Percentiles rank a stretch among this genome's conserved stretches.
These are phyloP conservation scores for Bipolaris victoriae DNA, from an alignment of 2,329 filamentous ascomycete genomes.

Conservation along the genomic window DNA sequence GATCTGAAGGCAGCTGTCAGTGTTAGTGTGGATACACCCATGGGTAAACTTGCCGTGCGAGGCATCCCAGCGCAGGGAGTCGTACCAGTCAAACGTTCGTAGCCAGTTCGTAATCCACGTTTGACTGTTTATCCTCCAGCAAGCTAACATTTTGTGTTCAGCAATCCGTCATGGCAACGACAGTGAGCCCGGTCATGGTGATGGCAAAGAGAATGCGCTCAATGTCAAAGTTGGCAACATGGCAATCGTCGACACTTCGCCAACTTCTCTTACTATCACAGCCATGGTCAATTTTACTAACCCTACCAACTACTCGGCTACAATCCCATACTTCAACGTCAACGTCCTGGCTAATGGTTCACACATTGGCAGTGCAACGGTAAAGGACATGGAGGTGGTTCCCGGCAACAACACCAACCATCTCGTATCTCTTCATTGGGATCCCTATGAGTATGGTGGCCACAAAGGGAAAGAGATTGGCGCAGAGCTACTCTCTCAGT, in stretches of 20 bases:
- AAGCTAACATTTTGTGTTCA: constrained; percentile 44
- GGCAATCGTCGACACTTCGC: constrained; percentile 73
- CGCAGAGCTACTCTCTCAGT: constrained; percentile 78
- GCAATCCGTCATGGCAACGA: constrained; percentile 54
- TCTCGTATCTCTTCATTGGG: constrained; percentile 73
- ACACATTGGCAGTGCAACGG: constrained; percentile 75
- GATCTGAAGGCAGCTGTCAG: constrained; percentile 81
- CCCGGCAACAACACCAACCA: constrained; percentile 76
- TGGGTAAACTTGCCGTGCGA: constrained; percentile 81
- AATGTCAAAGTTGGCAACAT: constrained; percentile 73
- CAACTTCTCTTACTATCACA: constrained; percentile 71
- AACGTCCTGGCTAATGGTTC: constrained; percentile 76
- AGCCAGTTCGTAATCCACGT: constrained; percentile 56
- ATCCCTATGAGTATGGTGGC: constrained; percentile 69
- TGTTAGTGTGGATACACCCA: constrained; percentile 77
- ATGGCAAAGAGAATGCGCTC: constrained; percentile 58
- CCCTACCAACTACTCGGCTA: constrained; percentile 83
- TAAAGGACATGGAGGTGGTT: constrained; percentile 66
- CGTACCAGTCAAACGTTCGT: constrained; percentile 94
- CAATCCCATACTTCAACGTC: constrained; percentile 79
- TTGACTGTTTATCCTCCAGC: constrained; percentile 18
- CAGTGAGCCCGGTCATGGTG: constrained; percentile 43
- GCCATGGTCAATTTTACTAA: constrained; percentile 85
- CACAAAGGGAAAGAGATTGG: constrained; percentile 66
- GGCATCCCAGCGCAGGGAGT: constrained; percentile 82